These are phyloP conservation scores for Mikania micrantha DNA, from an alignment of 129 eudicot genomes.

Conservation along the genomic window DNA sequence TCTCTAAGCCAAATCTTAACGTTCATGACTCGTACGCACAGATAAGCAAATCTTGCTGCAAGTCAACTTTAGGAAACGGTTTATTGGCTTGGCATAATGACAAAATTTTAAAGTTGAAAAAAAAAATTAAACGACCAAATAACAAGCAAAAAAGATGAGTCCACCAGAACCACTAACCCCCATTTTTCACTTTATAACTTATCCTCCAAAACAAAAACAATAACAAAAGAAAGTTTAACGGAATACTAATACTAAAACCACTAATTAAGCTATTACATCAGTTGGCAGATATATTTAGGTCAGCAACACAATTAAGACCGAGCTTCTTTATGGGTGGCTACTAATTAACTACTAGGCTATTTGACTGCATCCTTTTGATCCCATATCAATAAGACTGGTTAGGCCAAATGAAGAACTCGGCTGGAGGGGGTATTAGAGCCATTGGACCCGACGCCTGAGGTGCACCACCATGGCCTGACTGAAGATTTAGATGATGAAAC, in stretches of 20 bases:
- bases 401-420: constrained; percentile 85
- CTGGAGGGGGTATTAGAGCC: constrained; percentile 43
- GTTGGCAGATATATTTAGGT: constrained; percentile 40
- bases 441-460: constrained; percentile 43
- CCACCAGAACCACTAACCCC: constrained; percentile 2
- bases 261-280: constrained; percentile 8
- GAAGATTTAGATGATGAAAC: constrained; percentile 64
- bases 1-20: too few relatives aligned
- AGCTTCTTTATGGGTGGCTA: constrained; percentile 3
- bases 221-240: too few relatives aligned
- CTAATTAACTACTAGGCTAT: too few relatives aligned
- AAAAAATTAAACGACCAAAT: background rate
- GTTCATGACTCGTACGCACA: too few relatives aligned
- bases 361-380: background rate
- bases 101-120: too few relatives aligned
- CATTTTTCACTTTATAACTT: constrained; percentile 12
- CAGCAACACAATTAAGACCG: constrained; percentile 10
- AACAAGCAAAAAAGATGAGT: background rate
- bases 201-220: constrained; percentile 16
- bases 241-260: constrained; percentile 12
- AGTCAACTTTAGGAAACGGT: too few relatives aligned
- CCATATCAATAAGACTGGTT: constrained; percentile 51
- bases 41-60: too few relatives aligned
- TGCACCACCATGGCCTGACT: constrained; percentile 22
- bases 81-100: too few relatives aligned